Evolutionary conservation across 805 yeast species (phyloP), one percentile per base, ranked within the genome.

Genomic region (Brettanomyces naardenensis): DNA sequence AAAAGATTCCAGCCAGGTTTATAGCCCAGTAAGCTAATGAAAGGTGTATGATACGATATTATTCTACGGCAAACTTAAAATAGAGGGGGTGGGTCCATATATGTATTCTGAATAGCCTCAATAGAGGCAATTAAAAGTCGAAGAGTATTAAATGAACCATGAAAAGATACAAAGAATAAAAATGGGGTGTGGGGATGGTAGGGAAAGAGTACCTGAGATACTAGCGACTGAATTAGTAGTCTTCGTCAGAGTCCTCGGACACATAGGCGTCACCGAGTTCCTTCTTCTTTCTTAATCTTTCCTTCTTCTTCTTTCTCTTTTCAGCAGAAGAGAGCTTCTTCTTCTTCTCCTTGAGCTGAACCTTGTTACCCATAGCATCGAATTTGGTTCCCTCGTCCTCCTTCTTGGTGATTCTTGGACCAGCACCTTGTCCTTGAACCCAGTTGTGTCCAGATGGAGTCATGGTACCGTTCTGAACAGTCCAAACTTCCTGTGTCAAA

Each of bases 291-390:
- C 84, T 87, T 97, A 92, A 89, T 82, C 99, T 88, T 77, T 92
- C 98, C 95, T 92, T 92, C 97, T 92, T 92, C 96, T 92, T 92
- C 96, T 92, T 92, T 82, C 99, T 87, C 69, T 90, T 77, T 73
- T 92, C 99, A 53, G 98, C 97, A 66, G 97, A 88, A 55, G 97
- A 85, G 65, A 92, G 78, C 85, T 92, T 92, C 71, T 78, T 76
- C 81, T 84, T 89, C 94, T 92, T 92, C 84, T 88, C 86, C 68
- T 75, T 86, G 66, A 84, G 73, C 62, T 87, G 89, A 70, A 92
- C 80, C 94, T 92, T 92, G 95, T 92, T 92, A 78, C 99, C 99
- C 94, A 92, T 87, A 62, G 97, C 99, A 75, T 92, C 99, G 75
- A 92, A 90, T 74, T 89, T 86, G 69, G 90, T 97, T 68, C 83